Conservation (phyloP, 768 basidiomycete genomes). For the Rhizopogon salebrosus region DNA sequence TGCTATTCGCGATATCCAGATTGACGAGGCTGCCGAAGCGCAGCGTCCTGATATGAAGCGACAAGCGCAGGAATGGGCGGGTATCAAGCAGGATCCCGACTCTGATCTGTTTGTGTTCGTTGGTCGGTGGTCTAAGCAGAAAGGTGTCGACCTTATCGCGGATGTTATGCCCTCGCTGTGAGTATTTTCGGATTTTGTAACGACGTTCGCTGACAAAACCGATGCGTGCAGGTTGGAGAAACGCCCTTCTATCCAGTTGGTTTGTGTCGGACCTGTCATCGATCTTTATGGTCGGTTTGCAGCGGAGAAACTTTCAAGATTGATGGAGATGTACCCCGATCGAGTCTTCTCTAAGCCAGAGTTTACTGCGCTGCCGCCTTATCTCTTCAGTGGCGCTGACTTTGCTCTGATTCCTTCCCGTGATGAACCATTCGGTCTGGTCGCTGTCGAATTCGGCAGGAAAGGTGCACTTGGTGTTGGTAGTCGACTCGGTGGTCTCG, state of each 20-base stretch:
- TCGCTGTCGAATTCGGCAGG: slow-evolving; percentile 93
- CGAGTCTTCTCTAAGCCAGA: slow-evolving; percentile 95
- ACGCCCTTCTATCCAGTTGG: slow-evolving; percentile 77
- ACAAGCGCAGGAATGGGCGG: slow-evolving; percentile 94
- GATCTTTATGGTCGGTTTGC: slow-evolving; percentile 94
- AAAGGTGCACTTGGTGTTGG: slow-evolving; percentile 97
- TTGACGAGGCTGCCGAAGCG: slow-evolving; percentile 82
- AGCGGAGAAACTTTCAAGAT: slow-evolving; percentile 85
- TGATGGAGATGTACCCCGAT: slow-evolving; percentile 94
- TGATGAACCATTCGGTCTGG: slow-evolving; percentile 94
- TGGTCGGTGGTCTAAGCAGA: slow-evolving; percentile 97
- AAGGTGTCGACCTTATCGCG: slow-evolving; percentile 95
- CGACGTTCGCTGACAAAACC: not conserved
- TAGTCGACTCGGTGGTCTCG: slow-evolving; percentile 88
- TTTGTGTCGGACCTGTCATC: slow-evolving; percentile 91
- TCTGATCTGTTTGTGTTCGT: slow-evolving; percentile 94
- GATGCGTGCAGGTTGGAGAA: slow-evolving; percentile 70
- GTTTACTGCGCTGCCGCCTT: slow-evolving; percentile 90
- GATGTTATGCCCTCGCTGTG: slow-evolving; percentile 90
- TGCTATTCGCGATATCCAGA: slow-evolving; percentile 62
- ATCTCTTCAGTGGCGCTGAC: slow-evolving; percentile 91
- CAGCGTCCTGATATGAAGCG: slow-evolving; percentile 87
- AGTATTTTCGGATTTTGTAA: slow-evolving; percentile 23
- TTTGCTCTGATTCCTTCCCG: slow-evolving; percentile 94
- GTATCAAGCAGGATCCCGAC: slow-evolving; percentile 84